Evolutionary conservation across 257 asterid species (phyloP), one percentile per base, ranked within the genome.

Genomic region (Echites panduratus): DNA sequence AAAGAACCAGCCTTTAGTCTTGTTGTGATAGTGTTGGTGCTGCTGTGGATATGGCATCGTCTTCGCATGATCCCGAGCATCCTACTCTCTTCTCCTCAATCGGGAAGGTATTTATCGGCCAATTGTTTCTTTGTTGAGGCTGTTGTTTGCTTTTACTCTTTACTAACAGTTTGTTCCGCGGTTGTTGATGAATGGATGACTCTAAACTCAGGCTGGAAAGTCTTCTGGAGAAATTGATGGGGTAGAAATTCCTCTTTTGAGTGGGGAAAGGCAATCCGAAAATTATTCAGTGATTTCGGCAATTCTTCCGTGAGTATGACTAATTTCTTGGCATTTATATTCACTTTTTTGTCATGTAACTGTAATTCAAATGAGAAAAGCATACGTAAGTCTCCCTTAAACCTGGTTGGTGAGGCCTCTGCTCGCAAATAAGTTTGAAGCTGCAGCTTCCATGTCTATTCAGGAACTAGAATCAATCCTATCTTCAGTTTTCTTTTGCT

Each of bases 261-360:
- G 50, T 24, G 83, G 66, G 13, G 24, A 45, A 19, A 82, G 48
- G 38, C 87, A 79, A 41, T 54, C 59, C 14, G 91, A 91, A 52
- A 81, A 88, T n/a, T 94, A 82, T 75, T 81, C 98, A 5, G 82
- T 87, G 71, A 84, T 77, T 70, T 82, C 96, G 4, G 89, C 88
- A 8, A 80, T 87, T 73, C 87, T 88, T 71, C 92, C 96, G 97
- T 94, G 76, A 89, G 97, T 88, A 73, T 40, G 24, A 5, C 43
- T 20, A 20, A 27, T 13, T 17, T 22, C 41, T 41, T 16, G 5
- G 59, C 24, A 19, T 17, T 68, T 45, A 58, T n/a, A 45, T 24
- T 26, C 41, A 35, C 10, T 27, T 4, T n/a, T 49, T 47, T 7
- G 32, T 24, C 47, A 20, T 67, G 44, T 29, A 29, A 38, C 2